These are phyloP conservation scores for Ogataea nakhonphanomensis DNA, from an alignment of 805 yeast genomes.

Conservation along the genomic window DNA sequence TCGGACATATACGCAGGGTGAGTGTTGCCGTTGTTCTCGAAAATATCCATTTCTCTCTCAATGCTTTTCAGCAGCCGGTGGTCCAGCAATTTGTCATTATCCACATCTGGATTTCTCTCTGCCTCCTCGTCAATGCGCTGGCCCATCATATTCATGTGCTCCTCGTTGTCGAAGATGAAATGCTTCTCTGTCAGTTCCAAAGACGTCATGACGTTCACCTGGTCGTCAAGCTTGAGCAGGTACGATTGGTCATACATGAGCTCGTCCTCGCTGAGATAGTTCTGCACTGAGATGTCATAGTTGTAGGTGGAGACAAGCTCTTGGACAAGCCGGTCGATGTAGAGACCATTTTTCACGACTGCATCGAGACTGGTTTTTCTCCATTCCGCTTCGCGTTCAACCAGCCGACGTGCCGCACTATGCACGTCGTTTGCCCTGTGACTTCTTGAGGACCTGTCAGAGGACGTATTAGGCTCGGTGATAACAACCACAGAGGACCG, in stretches of 20 bases:
- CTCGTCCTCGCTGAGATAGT: constrained; percentile 15
- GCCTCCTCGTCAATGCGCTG: constrained; percentile 1
- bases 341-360: constrained; percentile 22
- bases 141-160: constrained; percentile 17
- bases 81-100: constrained; percentile 17
- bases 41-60: constrained; percentile 16
- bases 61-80: constrained; percentile 18
- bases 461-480: constrained; percentile 17
- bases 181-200: constrained; percentile 19
- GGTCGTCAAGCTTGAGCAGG: constrained; percentile 10
- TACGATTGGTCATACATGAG: constrained; percentile 21
- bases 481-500: constrained; percentile 27
- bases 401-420: constrained; percentile 15
- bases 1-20: constrained; percentile 37
- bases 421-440: constrained; percentile 14
- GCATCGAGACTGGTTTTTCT: constrained; percentile 7
- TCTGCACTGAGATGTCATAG: constrained; percentile 11
- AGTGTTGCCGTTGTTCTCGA: constrained; percentile 6
- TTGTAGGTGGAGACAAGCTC: constrained; percentile 8
- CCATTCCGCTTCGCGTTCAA: constrained; percentile 16
- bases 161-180: constrained; percentile 27
- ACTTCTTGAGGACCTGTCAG: no score
- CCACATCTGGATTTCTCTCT: constrained; percentile 4
- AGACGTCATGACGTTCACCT: constrained; percentile 13
- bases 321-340: constrained; percentile 11